Conservation (phyloP, 345 rosid species). For the Crucihimalaya himalaica region DNA sequence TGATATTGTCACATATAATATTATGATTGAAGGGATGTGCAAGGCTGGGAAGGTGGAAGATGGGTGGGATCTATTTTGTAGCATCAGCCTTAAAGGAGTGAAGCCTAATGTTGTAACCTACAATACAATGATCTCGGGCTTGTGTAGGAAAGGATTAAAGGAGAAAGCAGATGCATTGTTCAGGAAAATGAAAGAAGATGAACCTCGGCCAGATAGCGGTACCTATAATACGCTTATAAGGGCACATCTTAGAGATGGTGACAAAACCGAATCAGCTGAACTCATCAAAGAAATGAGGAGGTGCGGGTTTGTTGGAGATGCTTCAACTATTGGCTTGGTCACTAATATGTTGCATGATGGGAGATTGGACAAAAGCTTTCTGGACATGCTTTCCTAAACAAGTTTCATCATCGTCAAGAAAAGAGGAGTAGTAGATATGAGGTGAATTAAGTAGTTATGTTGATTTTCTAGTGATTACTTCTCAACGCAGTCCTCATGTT, state of each 20-base stretch:
- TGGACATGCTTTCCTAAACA: too few species aligned
- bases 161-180: not conserved
- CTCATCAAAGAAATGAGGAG: not conserved
- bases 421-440: too few species aligned
- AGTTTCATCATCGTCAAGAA: too few species aligned
- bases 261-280: not conserved
- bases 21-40: not conserved
- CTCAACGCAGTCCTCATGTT: too few species aligned
- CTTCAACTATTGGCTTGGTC: not conserved
- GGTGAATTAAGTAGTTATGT: too few species aligned
- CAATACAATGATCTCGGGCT: not conserved
- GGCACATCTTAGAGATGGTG: not conserved
- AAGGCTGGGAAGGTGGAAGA: not conserved
- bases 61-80: not conserved
- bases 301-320: not conserved
- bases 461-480: too few species aligned
- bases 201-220: not conserved
- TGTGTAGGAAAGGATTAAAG: not conserved
- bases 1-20: not conserved
- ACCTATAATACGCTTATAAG: not conserved
- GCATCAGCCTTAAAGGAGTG: not conserved
- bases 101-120: not conserved
- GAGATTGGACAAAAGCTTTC: not conserved
- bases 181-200: not conserved
- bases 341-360: not conserved